phyloP scores from a whole-genome alignment of 306 rosid genomes.

The Cicer pinnatifidum region DNA sequence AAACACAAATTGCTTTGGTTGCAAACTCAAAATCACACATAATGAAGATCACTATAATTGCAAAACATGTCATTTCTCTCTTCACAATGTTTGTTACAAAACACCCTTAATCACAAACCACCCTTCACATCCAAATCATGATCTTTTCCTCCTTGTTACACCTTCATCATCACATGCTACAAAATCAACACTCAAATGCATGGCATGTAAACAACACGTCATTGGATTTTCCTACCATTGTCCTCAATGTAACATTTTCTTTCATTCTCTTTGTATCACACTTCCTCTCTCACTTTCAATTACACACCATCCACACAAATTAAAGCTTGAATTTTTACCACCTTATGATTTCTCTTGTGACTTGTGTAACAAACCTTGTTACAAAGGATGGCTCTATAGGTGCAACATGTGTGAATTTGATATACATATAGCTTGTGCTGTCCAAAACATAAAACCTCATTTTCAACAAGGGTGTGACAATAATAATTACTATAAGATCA shows the following conservation, averaged over 20 bases:
- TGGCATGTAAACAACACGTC: constrained; percentile 49
- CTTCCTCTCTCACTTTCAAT: constrained; percentile 53
- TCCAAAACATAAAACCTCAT: constrained; percentile 37
- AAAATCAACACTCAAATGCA: constrained; percentile 38
- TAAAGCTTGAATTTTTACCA: constrained; percentile 55
- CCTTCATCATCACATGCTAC: constrained; percentile 39
- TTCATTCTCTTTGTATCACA: constrained; percentile 52
- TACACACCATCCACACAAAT: constrained; percentile 53
- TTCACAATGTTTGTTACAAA: constrained; percentile 57
- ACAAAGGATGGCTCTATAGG: constrained; percentile 65
- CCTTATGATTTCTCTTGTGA: constrained; percentile 65
- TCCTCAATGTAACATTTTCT: constrained; percentile 50
- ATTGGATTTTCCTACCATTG: constrained; percentile 58
- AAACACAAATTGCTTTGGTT: constrained; percentile 52
- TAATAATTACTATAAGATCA: neutral
- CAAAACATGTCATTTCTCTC: constrained; percentile 52
- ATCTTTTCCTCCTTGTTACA: constrained; percentile 48
- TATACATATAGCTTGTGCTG: constrained; percentile 56
- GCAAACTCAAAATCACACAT: constrained; percentile 48
- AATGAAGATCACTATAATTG: constrained; percentile 51
- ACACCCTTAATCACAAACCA: constrained; percentile 56
- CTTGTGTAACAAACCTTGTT: constrained; percentile 53
- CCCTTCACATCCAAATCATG: constrained; percentile 57
- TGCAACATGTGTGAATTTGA: constrained; percentile 71
- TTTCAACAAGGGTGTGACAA: neutral